Base-by-base conservation (phyloP, 1,284 basidiomycete species). In the Tremellales sp. region DNA sequence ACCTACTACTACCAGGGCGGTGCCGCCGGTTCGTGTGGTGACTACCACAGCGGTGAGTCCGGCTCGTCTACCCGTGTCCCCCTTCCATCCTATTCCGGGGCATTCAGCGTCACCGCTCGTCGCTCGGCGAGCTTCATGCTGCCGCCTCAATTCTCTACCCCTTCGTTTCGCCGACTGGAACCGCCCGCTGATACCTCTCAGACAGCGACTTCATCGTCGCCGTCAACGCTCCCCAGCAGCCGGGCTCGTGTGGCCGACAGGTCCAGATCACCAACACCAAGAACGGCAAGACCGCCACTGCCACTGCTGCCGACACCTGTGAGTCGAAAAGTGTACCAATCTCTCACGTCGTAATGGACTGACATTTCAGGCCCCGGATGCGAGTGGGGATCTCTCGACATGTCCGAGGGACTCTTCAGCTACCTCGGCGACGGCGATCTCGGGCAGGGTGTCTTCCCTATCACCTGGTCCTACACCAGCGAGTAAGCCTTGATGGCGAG, bases 1-100 rank as follows among this genome's bases (percentile, higher is more conserved):
- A 89, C 87, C 22, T 89, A 72, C 75, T 88, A 79, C 78, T 80
- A 76, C 68, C 87, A 90, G 76, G 74, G 79, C 43, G 84, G 84
- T 36, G 62, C 59, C 43, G 59, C 73, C 40, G 87, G 87, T 51
- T 86, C 87, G 6, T 92, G 89, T 70, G 89, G 89, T 43, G 65
- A 62, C 26, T 74, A 79, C 24, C 79, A 89, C 78, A 53, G 63
- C 1, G 89, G 92, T 74, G 60, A 17, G 33, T 36, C 13, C 15
- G 29, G 15, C n/a, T n/a, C n/a, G n/a, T n/a, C n/a, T n/a, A n/a
- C n/a, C n/a, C n/a, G n/a, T n/a, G n/a, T n/a, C n/a, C n/a, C n/a
- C n/a, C n/a, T n/a, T n/a, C n/a, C n/a, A n/a, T n/a, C n/a, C n/a
- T n/a, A n/a, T n/a, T n/a, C n/a, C n/a, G n/a, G n/a, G n/a, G n/a